A percentile compares a stretch with the other conserved stretches of the same genome.
Conservation (phyloP, 768 basidiomycete species). For the Terana coerulea region DNA sequence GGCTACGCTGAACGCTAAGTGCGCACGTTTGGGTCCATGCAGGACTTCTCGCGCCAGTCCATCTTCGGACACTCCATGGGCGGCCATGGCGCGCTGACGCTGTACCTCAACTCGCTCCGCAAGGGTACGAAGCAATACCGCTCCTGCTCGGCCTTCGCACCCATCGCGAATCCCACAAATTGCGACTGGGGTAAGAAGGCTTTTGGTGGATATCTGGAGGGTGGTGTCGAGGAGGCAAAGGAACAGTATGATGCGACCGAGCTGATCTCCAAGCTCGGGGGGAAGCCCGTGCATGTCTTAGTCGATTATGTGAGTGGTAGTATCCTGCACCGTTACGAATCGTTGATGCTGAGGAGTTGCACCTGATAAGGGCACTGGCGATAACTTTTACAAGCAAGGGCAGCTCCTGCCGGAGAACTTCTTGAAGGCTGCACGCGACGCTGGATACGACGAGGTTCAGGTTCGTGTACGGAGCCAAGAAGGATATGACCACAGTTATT, state of each 20-base stretch:
- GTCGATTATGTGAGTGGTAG: conserved; percentile 71
- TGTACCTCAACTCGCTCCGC: conserved; percentile 72
- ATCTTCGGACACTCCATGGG: conserved; percentile 98
- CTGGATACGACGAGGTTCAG: conserved; percentile 68
- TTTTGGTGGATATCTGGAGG: conserved; percentile 79
- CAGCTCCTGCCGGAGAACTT: conserved; percentile 93
- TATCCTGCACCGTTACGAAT: too few species aligned
- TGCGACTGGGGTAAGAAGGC: conserved; percentile 93
- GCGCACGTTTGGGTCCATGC: too few species aligned
- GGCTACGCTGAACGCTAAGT: background rate
- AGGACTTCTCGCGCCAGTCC: conserved; percentile 83
- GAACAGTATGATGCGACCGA: conserved; percentile 79
- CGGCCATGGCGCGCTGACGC: conserved; percentile 89
- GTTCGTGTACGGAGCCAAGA: conserved; percentile 77
- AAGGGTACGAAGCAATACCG: conserved; percentile 56
- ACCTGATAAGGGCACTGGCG: conserved; percentile 78
- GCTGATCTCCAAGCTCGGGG: conserved; percentile 53
- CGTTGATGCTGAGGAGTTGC: background rate
- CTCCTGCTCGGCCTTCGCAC: conserved; percentile 87
- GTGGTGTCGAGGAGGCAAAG: conserved; percentile 73
- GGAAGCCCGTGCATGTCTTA: conserved; percentile 67
- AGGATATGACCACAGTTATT: conserved; percentile 88
- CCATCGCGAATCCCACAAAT: conserved; percentile 80
- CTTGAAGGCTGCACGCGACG: conserved; percentile 67
- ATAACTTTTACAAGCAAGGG: conserved; percentile 79